These are phyloP conservation scores for Tricholoma sp. DNA, from an alignment of 768 basidiomycete genomes.

Conservation along the genomic window DNA sequence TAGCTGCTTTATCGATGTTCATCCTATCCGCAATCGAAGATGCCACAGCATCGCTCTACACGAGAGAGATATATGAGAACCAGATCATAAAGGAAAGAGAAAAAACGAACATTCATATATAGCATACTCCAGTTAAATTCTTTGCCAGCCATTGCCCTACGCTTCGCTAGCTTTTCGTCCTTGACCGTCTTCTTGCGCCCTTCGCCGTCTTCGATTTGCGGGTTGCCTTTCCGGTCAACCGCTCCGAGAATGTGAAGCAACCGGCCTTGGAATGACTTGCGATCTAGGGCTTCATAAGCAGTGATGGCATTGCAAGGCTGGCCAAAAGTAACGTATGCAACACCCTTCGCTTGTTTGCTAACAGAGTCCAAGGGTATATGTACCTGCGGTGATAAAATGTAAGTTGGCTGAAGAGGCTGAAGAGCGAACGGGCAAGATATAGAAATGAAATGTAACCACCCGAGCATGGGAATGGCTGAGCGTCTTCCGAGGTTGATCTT, in stretches of 20 bases:
- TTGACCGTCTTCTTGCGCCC: constrained; percentile 46
- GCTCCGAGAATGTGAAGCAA: constrained; percentile 88
- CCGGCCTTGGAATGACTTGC: constrained; percentile 85
- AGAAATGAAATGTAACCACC: constrained; percentile 17
- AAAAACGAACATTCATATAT: constrained; percentile 92
- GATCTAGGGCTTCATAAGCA: constrained; percentile 78
- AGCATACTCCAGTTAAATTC: constrained; percentile 93
- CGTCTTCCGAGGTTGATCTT: constrained; percentile 32
- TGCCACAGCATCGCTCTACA: constrained; percentile 87
- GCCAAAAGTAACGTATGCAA: constrained; percentile 46
- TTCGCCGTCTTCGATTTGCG: constrained; percentile 37
- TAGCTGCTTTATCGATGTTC: constrained; percentile 80
- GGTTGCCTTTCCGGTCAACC: constrained; percentile 55
- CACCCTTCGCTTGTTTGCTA: constrained; percentile 44
- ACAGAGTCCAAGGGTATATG: constrained; percentile 42
- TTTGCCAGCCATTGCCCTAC: constrained; percentile 64
- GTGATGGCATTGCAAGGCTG: constrained; percentile 40
- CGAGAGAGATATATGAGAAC: constrained; percentile 7
- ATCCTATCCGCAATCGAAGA: constrained; percentile 88
- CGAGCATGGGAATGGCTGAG: constrained; percentile 27
- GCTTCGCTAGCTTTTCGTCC: constrained; percentile 58
- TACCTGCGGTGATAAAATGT: constrained; percentile 26
- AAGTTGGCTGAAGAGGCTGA: not conserved
- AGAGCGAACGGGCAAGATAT: no score
- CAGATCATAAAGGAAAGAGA: constrained; percentile 5